Evolutionary conservation across 805 yeast genomes (phyloP), one percentile per base, ranked within the genome.

Genomic region (Metschnikowia proteae): DNA sequence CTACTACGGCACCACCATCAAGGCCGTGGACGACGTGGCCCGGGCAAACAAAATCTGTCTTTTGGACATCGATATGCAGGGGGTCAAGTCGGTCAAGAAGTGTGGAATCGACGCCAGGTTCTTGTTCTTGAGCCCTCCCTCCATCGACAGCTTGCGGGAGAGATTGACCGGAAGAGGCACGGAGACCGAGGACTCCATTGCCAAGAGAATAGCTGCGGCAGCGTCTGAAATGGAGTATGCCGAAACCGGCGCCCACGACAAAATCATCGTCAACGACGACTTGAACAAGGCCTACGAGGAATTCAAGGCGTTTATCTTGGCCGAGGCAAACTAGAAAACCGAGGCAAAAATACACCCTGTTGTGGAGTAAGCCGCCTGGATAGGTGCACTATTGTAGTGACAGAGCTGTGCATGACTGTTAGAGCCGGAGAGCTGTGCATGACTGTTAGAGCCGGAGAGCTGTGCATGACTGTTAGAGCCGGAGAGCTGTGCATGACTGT

Each of bases 41-140:
- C 68, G 70, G 45, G 66, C 76, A 51, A 87, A 89, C 59, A 82
- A 78, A 67, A 84, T 84, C 46, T 94, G 98, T 74, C 84, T 94
- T 54, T 77, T 94, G 64, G 99, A 94, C 70, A 94, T 94, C 57
- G 99, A 94, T 79, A 91, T 92, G 97, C 98, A 94, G 74, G 99
- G 99, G 57, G 99, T 94, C 61, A 85, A 87, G 72, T 78, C 89
- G 26, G 97, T 94, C 56, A 94, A 94, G 73, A 71, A 81, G 47
- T 81, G 96, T 13, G 80, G 81, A 57, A 76, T 94, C 60, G 82
- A 88, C 59, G 97, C 99, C 28, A 79, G 91, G 66, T 94, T 67
- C 68, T 72, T 94, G 58, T 94, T 94, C 64, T 67, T 94, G 53
- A 85, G 96, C 36, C 99, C 99, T 31, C 99, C 99, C 29, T 84